Evolutionary conservation across 2,329 filamentous ascomycete species (phyloP).

Genomic region (Hymenoscyphus salicellus): DNA sequence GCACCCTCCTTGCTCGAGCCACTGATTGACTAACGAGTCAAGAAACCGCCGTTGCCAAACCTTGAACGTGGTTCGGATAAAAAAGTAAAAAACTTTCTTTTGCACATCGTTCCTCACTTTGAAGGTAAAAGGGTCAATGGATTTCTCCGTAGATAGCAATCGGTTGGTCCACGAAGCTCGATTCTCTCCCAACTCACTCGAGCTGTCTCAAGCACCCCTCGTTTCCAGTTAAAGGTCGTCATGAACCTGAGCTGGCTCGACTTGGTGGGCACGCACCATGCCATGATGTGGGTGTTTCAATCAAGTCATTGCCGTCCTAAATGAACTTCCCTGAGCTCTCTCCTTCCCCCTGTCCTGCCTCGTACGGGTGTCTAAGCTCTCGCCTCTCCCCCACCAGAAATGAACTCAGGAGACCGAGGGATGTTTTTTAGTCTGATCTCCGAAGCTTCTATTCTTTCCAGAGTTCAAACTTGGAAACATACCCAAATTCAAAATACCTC

Average conservation of each 20-base stretch:
- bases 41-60: not conserved
- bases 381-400: not conserved
- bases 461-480: not conserved
- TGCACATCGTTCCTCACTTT: not conserved
- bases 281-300: not conserved
- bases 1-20: not conserved
- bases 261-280: not conserved
- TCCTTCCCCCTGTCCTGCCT: not conserved
- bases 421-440: not conserved
- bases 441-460: not conserved
- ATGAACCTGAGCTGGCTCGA: not conserved
- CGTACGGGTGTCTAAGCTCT: not conserved
- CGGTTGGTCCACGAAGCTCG: not conserved
- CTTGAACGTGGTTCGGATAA: not conserved
- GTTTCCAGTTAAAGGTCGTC: not conserved
- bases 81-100: not conserved
- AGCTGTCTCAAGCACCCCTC: not conserved
- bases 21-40: not conserved
- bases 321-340: not conserved
- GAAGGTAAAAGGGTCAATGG: not conserved
- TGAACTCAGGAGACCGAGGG: not conserved
- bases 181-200: not conserved
- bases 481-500: not conserved
- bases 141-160: not conserved
- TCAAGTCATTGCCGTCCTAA: not conserved